Evolutionary conservation across 2,329 filamentous ascomycete genomes (phyloP), one percentile per base, ranked within the genome.

Genomic region (Pseudocercospora pini-densiflorae): DNA sequence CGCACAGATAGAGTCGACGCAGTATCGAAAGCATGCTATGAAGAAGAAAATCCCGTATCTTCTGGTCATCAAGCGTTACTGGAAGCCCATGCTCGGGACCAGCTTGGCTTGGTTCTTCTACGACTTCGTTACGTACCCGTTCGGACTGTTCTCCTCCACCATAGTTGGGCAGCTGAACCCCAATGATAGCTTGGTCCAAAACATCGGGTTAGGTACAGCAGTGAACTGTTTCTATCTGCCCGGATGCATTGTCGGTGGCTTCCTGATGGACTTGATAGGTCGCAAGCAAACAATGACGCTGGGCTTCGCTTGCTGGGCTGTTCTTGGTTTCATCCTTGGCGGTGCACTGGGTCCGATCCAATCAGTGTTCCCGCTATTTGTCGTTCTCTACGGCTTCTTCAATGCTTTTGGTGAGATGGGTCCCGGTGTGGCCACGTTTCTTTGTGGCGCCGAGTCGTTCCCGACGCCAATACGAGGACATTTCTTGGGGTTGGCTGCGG

Each of bases 141-240:
- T 97, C 76, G 86, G 90, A 59, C 92, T 97, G 73, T 97, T 95
- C 81, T 91, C 90, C 0, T 89, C 89, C 0, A 86, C 89, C 1
- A 94, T 97, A 73, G 81, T 95, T 0, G 78, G 82, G 45, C 89
- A 88, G 66, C 85, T 93, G 47, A 87, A 88, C 10, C 77, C 3
- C 84, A 60, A 71, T 16, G 62, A 88, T 0, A 85, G 90, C 0
- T 81, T 97, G 2, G 93, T 92, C 72, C 91, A 90, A 68, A 81
- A 89, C n/a, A 93, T 97, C 67, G 93, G 92, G 43, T 96, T 92
- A 92, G 93, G 92, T 75, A 93, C 91, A 0, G 86, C 96, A 36
- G 88, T 95, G 81, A 96, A 95, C 77, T 81, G 92, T 68, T 97
- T 97, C 79, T 96, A 95, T 78, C 86, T 96, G 54, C 93, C 92